Base-by-base conservation (phyloP, 495 filamentous ascomycete genomes). In the Podospora pseudoanserina region DNA sequence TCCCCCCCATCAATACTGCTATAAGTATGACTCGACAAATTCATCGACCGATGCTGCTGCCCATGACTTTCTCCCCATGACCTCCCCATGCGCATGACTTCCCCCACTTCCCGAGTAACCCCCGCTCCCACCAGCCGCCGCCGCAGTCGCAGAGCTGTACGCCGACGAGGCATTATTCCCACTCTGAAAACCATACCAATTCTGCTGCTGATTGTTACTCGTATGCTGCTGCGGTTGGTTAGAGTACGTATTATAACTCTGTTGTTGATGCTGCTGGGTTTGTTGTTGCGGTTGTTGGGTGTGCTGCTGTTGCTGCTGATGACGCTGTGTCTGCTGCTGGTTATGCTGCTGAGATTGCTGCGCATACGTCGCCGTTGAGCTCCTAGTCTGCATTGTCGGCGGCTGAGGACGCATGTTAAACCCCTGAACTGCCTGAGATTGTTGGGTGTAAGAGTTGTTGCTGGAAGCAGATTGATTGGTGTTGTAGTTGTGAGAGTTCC, bases 21-120 rank as follows among this genome's bases (percentile, higher is more conserved):
- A 59, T 78, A 78, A 7, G 74, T 74, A 23, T 78, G 73, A 19
- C 70, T 69, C 9, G 74, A 74, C 30, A 76, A 67, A 56, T 76
- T 75, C 76, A 78, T 73, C 7, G 74, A 71, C 60, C 74, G 54
- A 60, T 76, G 73, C 65, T 67, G 70, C 49, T 68, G 49, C 30
- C 32, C 55, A 59, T 68, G 69, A 15, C 58, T 7, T 32, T 7
- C 3, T 32, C 30, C 30, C 30, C 58, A 34, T 71, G 34, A 11
- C 58, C 63, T 9, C 49, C 28, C 57, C 44, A 19, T 65, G 44
- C 27, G 55, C 23, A 58, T 20, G 55, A 19, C 18, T 11, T 0
- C 5, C 55, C 61, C 49, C 60, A 57, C 27, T 70, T 67, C 11
- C 68, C 60, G 68, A 61, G 64, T 72, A 76, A 5, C 65, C 53